Conservation (phyloP, 2,329 filamentous ascomycete species). For the Cryoendolithus antarcticus region DNA sequence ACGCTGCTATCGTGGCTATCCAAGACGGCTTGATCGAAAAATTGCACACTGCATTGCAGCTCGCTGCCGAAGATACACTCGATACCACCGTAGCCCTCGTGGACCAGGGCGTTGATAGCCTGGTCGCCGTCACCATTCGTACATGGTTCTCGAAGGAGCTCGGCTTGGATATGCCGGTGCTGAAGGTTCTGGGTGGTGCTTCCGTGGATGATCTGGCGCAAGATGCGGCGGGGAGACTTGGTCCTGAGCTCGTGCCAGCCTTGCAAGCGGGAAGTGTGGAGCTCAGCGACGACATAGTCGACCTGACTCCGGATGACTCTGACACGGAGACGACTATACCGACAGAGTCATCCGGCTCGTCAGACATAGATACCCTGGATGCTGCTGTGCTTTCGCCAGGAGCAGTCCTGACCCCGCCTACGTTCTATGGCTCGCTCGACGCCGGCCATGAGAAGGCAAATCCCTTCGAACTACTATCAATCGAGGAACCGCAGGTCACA, state of each 20-base stretch:
- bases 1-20: background rate
- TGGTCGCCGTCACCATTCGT: conserved; percentile 30
- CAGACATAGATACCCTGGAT: too few species aligned
- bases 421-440: too few species aligned
- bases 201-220: background rate
- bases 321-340: too few species aligned
- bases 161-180: conserved; percentile 33
- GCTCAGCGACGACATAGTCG: conserved; percentile 1
- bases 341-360: too few species aligned
- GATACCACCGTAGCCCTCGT: conserved; percentile 5
- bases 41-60: background rate
- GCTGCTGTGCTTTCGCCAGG: too few species aligned
- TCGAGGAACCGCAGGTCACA: too few species aligned
- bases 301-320: background rate
- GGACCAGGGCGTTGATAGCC: conserved; percentile 27
- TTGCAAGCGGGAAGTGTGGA: background rate
- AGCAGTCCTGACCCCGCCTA: too few species aligned
- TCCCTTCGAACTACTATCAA: too few species aligned
- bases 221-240: background rate
- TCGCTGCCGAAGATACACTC: conserved; percentile 1
- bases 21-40: background rate
- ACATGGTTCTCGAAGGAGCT: conserved; percentile 39
- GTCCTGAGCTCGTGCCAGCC: background rate
- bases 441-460: too few species aligned
- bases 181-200: conserved; percentile 28